These are phyloP conservation scores for Remersonia thermophila DNA, from an alignment of 2,329 filamentous ascomycete species.

Conservation along the genomic window DNA sequence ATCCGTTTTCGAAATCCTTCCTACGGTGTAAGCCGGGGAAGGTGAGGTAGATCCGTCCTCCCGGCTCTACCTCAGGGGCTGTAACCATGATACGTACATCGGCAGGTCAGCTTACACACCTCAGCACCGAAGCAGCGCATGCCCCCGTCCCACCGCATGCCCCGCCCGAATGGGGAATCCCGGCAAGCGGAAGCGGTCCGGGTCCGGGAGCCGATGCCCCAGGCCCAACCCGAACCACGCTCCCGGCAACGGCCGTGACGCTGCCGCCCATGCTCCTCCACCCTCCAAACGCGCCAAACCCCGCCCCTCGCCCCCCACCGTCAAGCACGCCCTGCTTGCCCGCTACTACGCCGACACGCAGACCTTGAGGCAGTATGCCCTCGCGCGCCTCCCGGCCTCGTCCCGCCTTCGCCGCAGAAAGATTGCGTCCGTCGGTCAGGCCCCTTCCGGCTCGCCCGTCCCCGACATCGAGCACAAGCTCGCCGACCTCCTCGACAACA, in stretches of 20 bases:
- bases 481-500: conserved; percentile 52
- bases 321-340: conserved; percentile 50
- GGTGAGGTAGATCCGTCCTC: no score
- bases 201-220: no score
- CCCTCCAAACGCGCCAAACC: conserved; percentile 15
- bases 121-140: no score
- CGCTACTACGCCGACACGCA: conserved; percentile 55
- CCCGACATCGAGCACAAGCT: conserved; percentile 31
- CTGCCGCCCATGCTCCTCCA: conserved; percentile 5
- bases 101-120: no score
- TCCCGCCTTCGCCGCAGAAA: conserved; percentile 52
- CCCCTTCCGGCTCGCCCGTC: conserved; percentile 9
- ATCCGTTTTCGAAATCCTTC: no score
- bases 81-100: no score
- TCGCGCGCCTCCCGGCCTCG: conserved; percentile 50
- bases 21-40: no score
- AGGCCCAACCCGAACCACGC: no score
- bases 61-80: no score
- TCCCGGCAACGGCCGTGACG: conserved; percentile 8
- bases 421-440: conserved; percentile 33
- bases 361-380: conserved; percentile 58
- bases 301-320: conserved; percentile 9
- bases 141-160: no score
- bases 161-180: no score
- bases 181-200: no score